Percentiles rank a stretch among this genome's conserved stretches.
Conservation (phyloP, 164 flowering plant genomes). For the Magnolia kwangsiensis region DNA sequence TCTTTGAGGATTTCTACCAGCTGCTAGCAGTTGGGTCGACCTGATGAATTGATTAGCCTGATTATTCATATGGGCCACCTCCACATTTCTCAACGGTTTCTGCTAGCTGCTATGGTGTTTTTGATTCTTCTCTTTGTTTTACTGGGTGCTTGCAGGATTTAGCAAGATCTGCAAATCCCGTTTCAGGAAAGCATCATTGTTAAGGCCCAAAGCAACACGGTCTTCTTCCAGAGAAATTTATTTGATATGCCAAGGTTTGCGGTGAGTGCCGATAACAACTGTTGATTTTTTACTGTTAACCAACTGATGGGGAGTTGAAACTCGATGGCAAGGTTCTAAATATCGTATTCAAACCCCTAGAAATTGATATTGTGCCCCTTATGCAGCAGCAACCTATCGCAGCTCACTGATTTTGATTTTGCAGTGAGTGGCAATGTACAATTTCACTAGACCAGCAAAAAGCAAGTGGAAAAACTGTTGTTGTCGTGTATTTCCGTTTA, state of each 20-base stretch:
- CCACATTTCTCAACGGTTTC: background rate
- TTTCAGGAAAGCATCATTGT: constrained; percentile 73
- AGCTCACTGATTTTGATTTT: too few relatives aligned
- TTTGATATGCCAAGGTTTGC: constrained; percentile 69
- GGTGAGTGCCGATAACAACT: background rate
- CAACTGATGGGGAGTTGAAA: too few relatives aligned
- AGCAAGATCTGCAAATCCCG: constrained; percentile 61
- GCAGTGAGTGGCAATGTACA: too few relatives aligned
- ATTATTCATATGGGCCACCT: background rate
- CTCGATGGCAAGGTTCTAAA: too few relatives aligned
- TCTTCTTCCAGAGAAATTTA: constrained; percentile 92
- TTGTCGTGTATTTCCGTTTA: too few relatives aligned
- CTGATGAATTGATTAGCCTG: background rate
- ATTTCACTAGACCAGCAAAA: too few relatives aligned
- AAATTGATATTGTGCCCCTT: too few relatives aligned
- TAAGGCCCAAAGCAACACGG: constrained; percentile 96
- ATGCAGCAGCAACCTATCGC: too few relatives aligned
- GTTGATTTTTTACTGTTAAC: background rate
- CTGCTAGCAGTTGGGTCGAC: background rate
- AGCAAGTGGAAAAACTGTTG: too few relatives aligned
- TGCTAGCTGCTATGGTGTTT: background rate
- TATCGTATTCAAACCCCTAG: too few relatives aligned
- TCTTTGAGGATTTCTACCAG: background rate
- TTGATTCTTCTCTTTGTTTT: constrained; percentile 1
- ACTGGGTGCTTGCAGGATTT: constrained; percentile 46